Evolutionary conservation across 129 eudicot genomes (phyloP).

Genomic region (Glebionis coronaria): DNA sequence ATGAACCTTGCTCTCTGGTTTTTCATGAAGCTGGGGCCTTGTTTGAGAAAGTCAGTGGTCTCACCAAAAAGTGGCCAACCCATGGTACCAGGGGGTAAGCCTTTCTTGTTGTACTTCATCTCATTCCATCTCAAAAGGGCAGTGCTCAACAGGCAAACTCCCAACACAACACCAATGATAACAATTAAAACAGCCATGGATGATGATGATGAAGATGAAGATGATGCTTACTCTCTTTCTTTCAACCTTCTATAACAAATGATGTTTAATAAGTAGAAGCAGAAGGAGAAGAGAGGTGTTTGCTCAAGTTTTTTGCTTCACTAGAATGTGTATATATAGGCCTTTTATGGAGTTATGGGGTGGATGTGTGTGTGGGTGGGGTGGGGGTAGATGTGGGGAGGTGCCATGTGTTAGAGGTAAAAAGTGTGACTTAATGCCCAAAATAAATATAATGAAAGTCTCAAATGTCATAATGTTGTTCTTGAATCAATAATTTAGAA

Average conservation of each 20-base stretch:
- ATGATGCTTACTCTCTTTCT: slow-evolving; percentile 25
- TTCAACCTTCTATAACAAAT: slow-evolving; percentile 29
- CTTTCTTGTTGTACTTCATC: slow-evolving; percentile 74
- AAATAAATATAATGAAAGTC: slow-evolving; percentile 8
- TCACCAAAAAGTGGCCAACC: slow-evolving; percentile 99
- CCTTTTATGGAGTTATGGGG: slow-evolving; percentile 19
- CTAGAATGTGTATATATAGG: slow-evolving; percentile 55
- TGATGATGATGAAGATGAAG: too few relatives aligned
- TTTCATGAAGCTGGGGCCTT: slow-evolving; percentile 92
- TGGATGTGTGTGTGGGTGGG: slow-evolving; percentile 21
- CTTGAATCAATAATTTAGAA: too few relatives aligned
- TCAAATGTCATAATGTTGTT: not conserved
- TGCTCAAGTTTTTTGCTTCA: slow-evolving; percentile 35
- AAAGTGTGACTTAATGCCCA: slow-evolving; percentile 34
- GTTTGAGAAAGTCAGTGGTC: slow-evolving; percentile 92
- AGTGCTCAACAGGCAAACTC: slow-evolving; percentile 56
- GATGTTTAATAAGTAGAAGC: not conserved
- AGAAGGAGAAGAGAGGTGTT: slow-evolving; percentile 22
- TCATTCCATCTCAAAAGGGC: slow-evolving; percentile 91
- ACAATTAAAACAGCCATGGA: slow-evolving; percentile 67
- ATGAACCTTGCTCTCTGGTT: slow-evolving; percentile 93
- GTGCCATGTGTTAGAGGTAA: slow-evolving; percentile 37
- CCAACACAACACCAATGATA: slow-evolving; percentile 49
- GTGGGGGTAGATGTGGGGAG: slow-evolving; percentile 32
- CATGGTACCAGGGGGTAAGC: slow-evolving; percentile 99